Base-by-base conservation (phyloP, 2,329 filamentous ascomycete genomes). In the Penicillium olsonii region DNA sequence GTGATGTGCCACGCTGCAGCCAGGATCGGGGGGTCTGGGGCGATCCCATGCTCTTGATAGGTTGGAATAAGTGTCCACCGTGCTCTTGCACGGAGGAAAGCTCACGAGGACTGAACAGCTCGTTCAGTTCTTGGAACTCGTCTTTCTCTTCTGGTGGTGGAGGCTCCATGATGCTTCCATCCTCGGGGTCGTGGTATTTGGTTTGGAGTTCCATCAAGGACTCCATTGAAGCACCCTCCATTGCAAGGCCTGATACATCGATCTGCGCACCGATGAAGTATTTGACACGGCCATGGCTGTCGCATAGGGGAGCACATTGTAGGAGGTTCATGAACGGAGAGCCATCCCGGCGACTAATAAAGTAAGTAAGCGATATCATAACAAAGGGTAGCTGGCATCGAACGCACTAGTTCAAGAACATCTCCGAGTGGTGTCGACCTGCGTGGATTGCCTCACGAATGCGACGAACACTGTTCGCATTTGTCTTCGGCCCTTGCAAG, bases 311-410 rank as follows among this genome's bases (percentile, higher is more conserved):
- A 1, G 87, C 84, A n/a, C 83, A 80, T 83, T 88, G 88, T 19
- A 90, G 75, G 2, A 91, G 75, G 53, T 90, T 91, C 79, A 90
- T 85, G 62, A 90, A 90, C 0, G 86, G 85, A 0, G 85, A 87
- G 0, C 87, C 87, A 59, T 90, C 87, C n/a, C 87, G 82, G 26
- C 87, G 81, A 61, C 80, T 83, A 48, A 27, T 2, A 4, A 17
- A 45, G 35, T 46, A 37, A 18, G 29, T 27, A 5, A 19, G 7
- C 26, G 5, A 27, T 2, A 31, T n/a, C 12, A 4, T 7, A 11
- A 11, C 26, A n/a, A 17, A 5, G 6, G 1, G 15, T 18, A 17
- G 3, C n/a, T 1, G 6, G 14, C 19, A 9, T 39, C n/a, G 12
- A 9, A 68, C 78, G 61, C 71, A 83, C 79, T 88, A 92, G 66